Conservation (phyloP, 2,329 filamentous ascomycete species). For the Venturia aucupariae region DNA sequence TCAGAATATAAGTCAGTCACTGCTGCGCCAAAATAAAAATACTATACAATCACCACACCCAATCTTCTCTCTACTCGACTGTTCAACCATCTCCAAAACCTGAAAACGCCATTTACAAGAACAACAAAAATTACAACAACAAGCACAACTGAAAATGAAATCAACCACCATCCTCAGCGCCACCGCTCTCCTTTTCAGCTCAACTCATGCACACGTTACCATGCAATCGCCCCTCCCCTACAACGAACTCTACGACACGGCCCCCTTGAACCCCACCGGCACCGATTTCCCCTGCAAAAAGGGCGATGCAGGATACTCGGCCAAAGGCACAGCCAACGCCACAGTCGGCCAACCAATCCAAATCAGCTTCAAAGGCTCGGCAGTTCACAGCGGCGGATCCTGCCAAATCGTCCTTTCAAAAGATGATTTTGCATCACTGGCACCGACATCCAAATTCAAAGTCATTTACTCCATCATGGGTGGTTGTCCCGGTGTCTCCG, state of each 20-base stretch:
- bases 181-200: constrained; percentile 1
- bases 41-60: neutral
- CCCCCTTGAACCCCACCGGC: constrained; percentile 6
- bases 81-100: neutral
- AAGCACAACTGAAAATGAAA: constrained; percentile 4
- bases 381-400: constrained; percentile 85
- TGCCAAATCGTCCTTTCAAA: constrained; percentile 84
- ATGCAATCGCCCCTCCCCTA: constrained; percentile 12
- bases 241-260: neutral
- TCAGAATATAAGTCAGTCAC: neutral
- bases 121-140: neutral
- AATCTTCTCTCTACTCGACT: neutral
- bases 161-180: neutral
- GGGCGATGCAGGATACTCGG: neutral
- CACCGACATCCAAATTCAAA: constrained; percentile 61
- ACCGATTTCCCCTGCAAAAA: constrained; percentile 14
- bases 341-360: constrained; percentile 6
- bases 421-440: constrained; percentile 45
- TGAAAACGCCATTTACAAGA: neutral
- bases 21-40: neutral
- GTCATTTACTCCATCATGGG: constrained; percentile 85
- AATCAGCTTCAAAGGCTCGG: constrained; percentile 51
- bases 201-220: constrained; percentile 7
- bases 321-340: neutral
- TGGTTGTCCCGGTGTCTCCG: constrained; percentile 60